Evolutionary conservation across 2,329 filamentous ascomycete genomes (phyloP).

Genomic region (Colletotrichum tropicicola): DNA sequence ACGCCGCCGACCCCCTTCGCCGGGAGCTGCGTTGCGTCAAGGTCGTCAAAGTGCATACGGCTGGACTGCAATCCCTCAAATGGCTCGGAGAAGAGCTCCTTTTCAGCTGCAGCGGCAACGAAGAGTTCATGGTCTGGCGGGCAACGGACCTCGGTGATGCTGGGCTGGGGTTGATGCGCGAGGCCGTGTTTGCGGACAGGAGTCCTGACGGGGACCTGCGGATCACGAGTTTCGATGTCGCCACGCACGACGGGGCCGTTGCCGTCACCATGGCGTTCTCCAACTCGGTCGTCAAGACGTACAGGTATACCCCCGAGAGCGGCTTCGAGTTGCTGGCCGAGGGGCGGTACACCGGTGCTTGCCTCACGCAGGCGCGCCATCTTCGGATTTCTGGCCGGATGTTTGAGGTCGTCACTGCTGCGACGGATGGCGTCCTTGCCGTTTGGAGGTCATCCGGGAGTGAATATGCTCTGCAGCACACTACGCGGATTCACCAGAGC

Average conservation of each 20-base stretch:
- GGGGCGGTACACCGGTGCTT: constrained; percentile 75
- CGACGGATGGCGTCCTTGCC: constrained; percentile 82
- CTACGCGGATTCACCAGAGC: constrained; percentile 76
- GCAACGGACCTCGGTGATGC: constrained; percentile 61
- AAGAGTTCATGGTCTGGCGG: constrained; percentile 91
- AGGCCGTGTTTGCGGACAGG: constrained; percentile 62
- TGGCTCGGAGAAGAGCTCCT: constrained; percentile 75
- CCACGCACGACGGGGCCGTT: constrained; percentile 47
- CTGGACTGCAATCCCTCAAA: constrained; percentile 82
- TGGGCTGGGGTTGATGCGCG: constrained; percentile 65
- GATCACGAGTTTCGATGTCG: constrained; percentile 81
- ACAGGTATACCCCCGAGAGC: constrained; percentile 52
- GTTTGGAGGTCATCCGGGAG: constrained; percentile 56
- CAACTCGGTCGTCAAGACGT: constrained; percentile 79
- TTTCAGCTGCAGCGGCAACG: constrained; percentile 86
- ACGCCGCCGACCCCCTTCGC: constrained; percentile 33
- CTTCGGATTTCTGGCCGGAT: constrained; percentile 41
- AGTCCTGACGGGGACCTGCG: constrained; percentile 72
- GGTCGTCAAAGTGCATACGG: constrained; percentile 79
- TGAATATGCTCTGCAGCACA: constrained; percentile 40
- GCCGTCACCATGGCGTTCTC: constrained; percentile 80
- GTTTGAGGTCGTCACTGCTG: constrained; percentile 69
- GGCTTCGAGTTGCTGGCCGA: constrained; percentile 60
- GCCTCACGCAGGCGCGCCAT: constrained; percentile 73
- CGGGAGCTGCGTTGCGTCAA: constrained; percentile 57